Evolutionary conservation across 2,329 filamentous ascomycete genomes (phyloP), one percentile per base, ranked within the genome.

Genomic region (Penicillium capsulatum): DNA sequence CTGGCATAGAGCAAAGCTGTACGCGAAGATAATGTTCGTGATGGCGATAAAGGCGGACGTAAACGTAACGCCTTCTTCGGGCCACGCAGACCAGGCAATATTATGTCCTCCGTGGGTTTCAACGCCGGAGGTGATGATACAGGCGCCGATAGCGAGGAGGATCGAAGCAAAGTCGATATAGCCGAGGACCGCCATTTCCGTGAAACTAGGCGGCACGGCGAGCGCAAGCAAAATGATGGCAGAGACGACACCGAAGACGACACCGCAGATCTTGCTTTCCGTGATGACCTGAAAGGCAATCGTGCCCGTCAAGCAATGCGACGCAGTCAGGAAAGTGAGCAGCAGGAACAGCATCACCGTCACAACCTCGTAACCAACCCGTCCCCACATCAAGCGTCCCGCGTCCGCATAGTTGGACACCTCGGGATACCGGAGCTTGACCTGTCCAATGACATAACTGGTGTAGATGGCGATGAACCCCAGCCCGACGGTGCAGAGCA

Each of bases 1-100:
- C 28, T 60, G 56, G 45, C 49, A 58, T 41, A 69, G 66, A 29
- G 65, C 64, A 49, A 69, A 69, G 31, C 63, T 65, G 52, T 69
- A 70, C 8, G 58, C 54, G 31, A 60, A 61, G 34, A 31, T 17
- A 14, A 31, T 31, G 29, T 31, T 31, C 16, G 29, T 15, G 5
- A 31, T 11, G 14, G 29, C 29, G 16, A 31, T 31, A 17, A 31
- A 31, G n/a, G 29, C 29, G 7, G 8, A 8, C 6, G 29, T 17
- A 11, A 31, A 31, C 9, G n/a, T 31, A 3, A 31, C 4, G 11
- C 16, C 29, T 9, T 8, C 9, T 6, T 8, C 8, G 6, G 29
- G 29, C 29, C 29, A 31, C 8, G 29, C 29, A 14, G 29, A 31
- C 29, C 29, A 31, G 14, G 8, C 11, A 3, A 31, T n/a, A n/a